Evolutionary conservation across 2,329 filamentous ascomycete genomes (phyloP), one percentile per base, ranked within the genome.

Genomic region (Ampelomyces quisqualis): DNA sequence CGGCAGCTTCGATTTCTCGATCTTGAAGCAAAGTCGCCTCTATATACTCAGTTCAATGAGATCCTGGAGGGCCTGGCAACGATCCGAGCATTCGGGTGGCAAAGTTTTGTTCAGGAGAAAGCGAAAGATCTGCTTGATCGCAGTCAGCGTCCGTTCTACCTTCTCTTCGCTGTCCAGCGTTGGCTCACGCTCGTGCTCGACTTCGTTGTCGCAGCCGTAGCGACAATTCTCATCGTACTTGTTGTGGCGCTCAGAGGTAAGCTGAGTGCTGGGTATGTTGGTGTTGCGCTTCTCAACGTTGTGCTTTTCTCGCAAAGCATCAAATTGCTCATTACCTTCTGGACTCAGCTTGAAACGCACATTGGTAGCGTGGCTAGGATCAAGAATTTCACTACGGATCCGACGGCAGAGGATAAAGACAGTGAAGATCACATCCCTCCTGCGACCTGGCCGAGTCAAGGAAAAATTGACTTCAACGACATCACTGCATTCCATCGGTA

Each of bases 301-400:
- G 73, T 81, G 18, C 62, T 71, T 15, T 78, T 81, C 58, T 78
- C 73, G 29, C 69, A 74, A 29, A 73, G 69, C 36, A 68, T 81
- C 43, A 76, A 75, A 40, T 57, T 73, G 7, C 58, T 79, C n/a
- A 68, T 79, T 6, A 59, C 70, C 0, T 73, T 70, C 31, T 82
- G 78, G 78, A 81, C 79, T 0, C 70, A 72, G 28, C 64, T 82
- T 11, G 80, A 83, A 49, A 82, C 78, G 0, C 73, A 74, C 24
- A 73, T 83, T 30, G 79, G 79, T 6, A 78, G 78, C 7, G 72
- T 83, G 7, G 69, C 74, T 4, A 70, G 80, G 15, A 70, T 81
- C 46, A 77, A 76, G 55, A 70, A 71, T n/a, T 81, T 81, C 46
- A 70, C 69, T 1, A 65, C 69, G 5, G 69, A 65, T 20, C 70